These are phyloP conservation scores for Candida sp. DNA, from an alignment of 1,139 yeast genomes.

Conservation along the genomic window DNA sequence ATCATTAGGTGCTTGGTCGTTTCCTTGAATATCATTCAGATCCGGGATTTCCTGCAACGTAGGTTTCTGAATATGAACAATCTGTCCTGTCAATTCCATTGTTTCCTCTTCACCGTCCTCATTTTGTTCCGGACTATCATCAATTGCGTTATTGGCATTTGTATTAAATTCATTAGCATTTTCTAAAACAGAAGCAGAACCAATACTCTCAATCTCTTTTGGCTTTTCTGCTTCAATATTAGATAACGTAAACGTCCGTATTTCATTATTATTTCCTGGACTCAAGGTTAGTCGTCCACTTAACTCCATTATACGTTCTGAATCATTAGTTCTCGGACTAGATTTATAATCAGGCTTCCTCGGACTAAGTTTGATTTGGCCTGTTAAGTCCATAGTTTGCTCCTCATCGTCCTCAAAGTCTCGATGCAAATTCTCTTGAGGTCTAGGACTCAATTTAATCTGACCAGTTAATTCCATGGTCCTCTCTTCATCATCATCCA, in stretches of 20 bases:
- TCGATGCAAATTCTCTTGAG: constrained; percentile 1
- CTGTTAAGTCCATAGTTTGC: constrained; percentile 18
- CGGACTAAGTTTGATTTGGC: constrained; percentile 6
- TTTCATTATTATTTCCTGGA: background rate
- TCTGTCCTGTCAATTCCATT: constrained; percentile 2
- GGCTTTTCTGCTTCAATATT: background rate
- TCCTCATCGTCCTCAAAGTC: constrained; percentile 13
- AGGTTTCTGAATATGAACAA: background rate
- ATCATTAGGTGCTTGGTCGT: background rate
- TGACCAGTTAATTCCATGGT: constrained; percentile 3
- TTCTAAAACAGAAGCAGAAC: too few species aligned
- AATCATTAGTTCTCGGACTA: background rate
- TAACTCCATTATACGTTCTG: constrained; percentile 3
- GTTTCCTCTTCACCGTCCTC: constrained; percentile 1
- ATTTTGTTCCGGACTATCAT: background rate
- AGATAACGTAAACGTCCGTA: background rate
- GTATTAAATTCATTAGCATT: background rate
- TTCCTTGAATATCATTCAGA: background rate
- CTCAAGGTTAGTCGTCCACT: background rate
- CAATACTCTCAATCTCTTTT: background rate
- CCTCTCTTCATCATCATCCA: constrained; percentile 1
- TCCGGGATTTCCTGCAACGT: background rate
- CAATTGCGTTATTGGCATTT: background rate
- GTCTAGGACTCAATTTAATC: background rate
- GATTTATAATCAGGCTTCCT: background rate